Base-by-base conservation (phyloP, 345 rosid species). In the Citrus trifoliata region DNA sequence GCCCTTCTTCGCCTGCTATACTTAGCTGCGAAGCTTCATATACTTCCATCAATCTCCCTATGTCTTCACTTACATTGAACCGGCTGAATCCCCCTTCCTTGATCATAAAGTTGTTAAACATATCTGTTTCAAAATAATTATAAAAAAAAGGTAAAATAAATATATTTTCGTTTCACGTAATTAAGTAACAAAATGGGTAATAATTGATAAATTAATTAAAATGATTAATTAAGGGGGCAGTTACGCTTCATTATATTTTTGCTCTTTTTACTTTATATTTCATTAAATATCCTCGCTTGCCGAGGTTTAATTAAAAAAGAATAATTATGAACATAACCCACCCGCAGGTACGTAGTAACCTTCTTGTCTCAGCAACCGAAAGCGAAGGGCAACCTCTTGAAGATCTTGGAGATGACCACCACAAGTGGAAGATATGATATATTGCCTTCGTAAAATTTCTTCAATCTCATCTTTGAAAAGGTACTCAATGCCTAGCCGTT, bases 11-110 rank as follows among this genome's bases (percentile, higher is more conserved):
- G 6, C 88, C 93, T 16, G 68, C 79, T 24, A 84, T 71, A 56
- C 86, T 65, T n/a, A 91, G 80, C 40, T 85, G 88, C 22, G 91
- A 84, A 73, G 97, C 97, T 83, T 92, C 92, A 35, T 70, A 88
- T 70, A 89, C 60, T 56, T 80, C 85, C 68, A 85, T 77, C 70
- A 91, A 27, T 40, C 85, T 88, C 75, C 74, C 61, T 12, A 86
- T 67, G 80, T 86, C 86, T 40, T 67, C 66, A 12, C 65, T 24
- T 24, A 51, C 38, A 18, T 71, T 46, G 51, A 46, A 60, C 14
- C 51, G 16, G 10, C 61, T 14, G 32, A 87, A 79, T 18, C 71
- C 76, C 24, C 85, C 86, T n/a, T 79, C 70, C 42, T 65, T 51
- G 73, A 81, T 73, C 66, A 25, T 79, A 48, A 89, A 81, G 58